Percentiles rank a stretch among this genome's conserved stretches.
These are phyloP conservation scores for Diddensiella caesifluorescens DNA, from an alignment of 805 yeast genomes.

Conservation along the genomic window DNA sequence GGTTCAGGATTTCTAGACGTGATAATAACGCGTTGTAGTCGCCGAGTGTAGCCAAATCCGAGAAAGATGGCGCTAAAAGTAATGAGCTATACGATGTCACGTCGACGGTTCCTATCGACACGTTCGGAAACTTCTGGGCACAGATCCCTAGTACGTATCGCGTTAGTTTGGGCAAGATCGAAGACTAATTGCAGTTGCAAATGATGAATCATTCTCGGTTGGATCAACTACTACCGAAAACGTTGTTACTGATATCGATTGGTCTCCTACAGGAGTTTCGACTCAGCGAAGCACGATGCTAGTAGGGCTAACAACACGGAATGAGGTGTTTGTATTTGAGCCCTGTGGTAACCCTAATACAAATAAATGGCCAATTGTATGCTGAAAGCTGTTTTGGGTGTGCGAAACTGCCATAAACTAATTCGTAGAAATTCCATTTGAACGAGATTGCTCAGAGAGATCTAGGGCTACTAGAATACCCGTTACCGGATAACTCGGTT, in stretches of 20 bases:
- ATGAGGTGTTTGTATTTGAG: constrained; percentile 17
- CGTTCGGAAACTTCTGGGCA: not conserved
- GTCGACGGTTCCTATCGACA: constrained; percentile 14
- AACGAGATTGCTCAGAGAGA: not conserved
- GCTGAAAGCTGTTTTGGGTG: not conserved
- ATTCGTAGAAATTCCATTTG: not conserved
- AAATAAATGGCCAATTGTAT: constrained; percentile 14
- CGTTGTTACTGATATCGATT: constrained; percentile 16
- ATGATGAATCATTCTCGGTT: constrained; percentile 15
- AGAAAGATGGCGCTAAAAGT: constrained; percentile 2
- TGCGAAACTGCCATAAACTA: not conserved
- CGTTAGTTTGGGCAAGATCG: not conserved
- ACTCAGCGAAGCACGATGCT: constrained; percentile 11
- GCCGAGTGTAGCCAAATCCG: constrained; percentile 8
- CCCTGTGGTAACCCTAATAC: constrained; percentile 13
- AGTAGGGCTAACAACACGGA: constrained; percentile 15
- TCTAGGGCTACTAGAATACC: not conserved
- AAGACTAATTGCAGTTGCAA: not conserved
- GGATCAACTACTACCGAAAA: constrained; percentile 14
- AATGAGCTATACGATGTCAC: constrained; percentile 15
- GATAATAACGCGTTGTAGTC: not conserved
- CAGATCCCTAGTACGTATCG: not conserved
- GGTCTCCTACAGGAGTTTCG: constrained; percentile 24
- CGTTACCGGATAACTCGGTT: constrained; percentile 4
- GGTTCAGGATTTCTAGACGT: not conserved